Percentiles rank a stretch among this genome's conserved stretches.
Conservation (phyloP, 1,284 basidiomycete species). For the Ceratobasidium sp. region DNA sequence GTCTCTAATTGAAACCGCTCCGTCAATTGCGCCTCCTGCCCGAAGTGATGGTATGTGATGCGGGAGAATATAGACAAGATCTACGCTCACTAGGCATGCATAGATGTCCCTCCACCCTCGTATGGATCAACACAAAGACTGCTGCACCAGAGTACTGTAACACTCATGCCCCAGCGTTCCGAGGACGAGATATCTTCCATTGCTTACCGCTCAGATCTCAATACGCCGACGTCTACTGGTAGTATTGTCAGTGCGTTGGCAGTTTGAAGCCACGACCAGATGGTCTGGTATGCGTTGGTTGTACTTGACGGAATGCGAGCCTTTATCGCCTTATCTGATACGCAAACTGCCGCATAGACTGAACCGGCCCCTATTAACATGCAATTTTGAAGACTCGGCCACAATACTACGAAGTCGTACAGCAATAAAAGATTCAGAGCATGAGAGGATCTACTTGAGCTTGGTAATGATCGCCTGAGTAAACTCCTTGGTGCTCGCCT, state of each 20-base stretch:
- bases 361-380: not conserved
- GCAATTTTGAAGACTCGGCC: not conserved
- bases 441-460: constrained; percentile 50
- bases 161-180: not conserved
- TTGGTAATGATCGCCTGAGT: constrained; percentile 85
- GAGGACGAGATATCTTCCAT: constrained; percentile 16
- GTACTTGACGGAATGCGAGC: not conserved
- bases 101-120: constrained; percentile 24
- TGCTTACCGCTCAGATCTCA: not conserved
- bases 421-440: not conserved
- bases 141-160: not conserved
- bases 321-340: not conserved
- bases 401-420: not conserved
- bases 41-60: constrained; percentile 6
- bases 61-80: not conserved
- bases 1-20: constrained; percentile 16
- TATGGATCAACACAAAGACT: constrained; percentile 17
- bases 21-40: constrained; percentile 17
- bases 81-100: not conserved
- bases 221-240: constrained; percentile 8
- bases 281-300: not conserved
- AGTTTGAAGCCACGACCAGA: not conserved
- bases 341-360: not conserved
- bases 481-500: constrained; percentile 86
- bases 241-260: constrained; percentile 2